Evolutionary conservation across 192 early-diverging fungal genomes (phyloP).

Genomic region (Geranomyces michiganensis): DNA sequence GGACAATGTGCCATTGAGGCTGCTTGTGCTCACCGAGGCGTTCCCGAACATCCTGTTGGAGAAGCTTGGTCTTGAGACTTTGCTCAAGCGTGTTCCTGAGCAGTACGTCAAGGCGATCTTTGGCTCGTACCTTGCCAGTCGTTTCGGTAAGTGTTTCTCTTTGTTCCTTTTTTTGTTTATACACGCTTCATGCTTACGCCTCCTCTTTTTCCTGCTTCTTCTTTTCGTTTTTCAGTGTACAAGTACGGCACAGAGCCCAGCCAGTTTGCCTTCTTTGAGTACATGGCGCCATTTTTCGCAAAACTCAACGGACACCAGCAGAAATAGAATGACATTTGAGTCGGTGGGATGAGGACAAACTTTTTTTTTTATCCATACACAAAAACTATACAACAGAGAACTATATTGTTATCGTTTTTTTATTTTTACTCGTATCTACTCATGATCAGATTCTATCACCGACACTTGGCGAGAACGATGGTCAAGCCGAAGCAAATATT

Average conservation of each 20-base stretch:
- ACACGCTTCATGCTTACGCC: too few relatives aligned
- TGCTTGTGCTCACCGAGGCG: slow-evolving; percentile 81
- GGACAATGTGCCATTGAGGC: slow-evolving; percentile 85
- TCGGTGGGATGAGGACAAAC: too few relatives aligned
- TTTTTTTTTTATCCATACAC: too few relatives aligned
- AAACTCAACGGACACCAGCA: slow-evolving; percentile 36
- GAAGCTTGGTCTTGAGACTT: slow-evolving; percentile 85
- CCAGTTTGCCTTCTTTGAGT: slow-evolving; percentile 99
- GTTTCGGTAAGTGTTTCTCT: slow-evolving; percentile 61
- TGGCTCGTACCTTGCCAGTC: slow-evolving; percentile 90
- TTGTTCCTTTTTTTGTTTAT: background rate
- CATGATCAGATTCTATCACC: too few relatives aligned
- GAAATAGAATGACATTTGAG: too few relatives aligned
- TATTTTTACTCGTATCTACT: too few relatives aligned
- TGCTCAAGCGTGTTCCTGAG: slow-evolving; percentile 89
- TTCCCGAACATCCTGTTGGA: slow-evolving; percentile 92
- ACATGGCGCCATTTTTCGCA: slow-evolving; percentile 76
- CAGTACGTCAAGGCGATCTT: slow-evolving; percentile 97
- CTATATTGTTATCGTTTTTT: too few relatives aligned
- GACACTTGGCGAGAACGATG: too few relatives aligned
- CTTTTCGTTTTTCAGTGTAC: slow-evolving; percentile 67
- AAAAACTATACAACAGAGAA: too few relatives aligned
- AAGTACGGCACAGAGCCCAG: slow-evolving; percentile 90
- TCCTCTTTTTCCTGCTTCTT: too few relatives aligned
- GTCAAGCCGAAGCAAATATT: too few relatives aligned